Conservation (phyloP, 2,329 filamentous ascomycete species). For the Chaetothyriales sp. region DNA sequence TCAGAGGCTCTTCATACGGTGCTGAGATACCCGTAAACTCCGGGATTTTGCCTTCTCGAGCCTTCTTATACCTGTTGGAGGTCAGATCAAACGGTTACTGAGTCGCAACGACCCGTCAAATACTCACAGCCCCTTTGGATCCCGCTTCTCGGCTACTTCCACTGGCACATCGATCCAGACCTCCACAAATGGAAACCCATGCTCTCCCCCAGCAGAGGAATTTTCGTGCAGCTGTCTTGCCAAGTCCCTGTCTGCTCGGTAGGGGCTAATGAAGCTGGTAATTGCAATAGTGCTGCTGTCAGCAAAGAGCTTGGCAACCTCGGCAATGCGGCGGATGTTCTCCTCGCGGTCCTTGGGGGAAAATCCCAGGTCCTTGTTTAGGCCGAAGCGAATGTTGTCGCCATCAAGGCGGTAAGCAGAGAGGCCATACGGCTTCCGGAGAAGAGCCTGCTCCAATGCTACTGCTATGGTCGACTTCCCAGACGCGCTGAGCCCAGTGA, state of each 20-base stretch:
- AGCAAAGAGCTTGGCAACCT: conserved; percentile 94
- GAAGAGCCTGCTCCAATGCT: conserved; percentile 89
- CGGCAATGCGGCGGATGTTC: conserved; percentile 92
- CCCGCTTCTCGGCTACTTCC: conserved; percentile 82
- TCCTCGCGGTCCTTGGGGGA: conserved; percentile 85
- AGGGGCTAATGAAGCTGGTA: conserved; percentile 94
- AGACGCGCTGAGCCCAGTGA: conserved; percentile 88
- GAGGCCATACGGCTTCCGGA: conserved; percentile 56
- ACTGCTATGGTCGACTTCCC: conserved; percentile 96
- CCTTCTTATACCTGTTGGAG: conserved; percentile 64
- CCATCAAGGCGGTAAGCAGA: conserved; percentile 88
- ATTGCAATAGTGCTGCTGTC: conserved; percentile 78
- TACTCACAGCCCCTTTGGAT: conserved; percentile 68
- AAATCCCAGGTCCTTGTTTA: conserved; percentile 97
- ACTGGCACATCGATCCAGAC: conserved; percentile 86
- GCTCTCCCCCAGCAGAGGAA: conserved; percentile 42
- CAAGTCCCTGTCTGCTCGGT: conserved; percentile 69
- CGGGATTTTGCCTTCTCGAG: conserved; percentile 81
- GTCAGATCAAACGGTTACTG: neutral
- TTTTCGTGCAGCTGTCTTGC: conserved; percentile 68
- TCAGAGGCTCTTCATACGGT: conserved; percentile 80
- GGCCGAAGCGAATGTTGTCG: conserved; percentile 94
- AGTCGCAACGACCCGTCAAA: neutral
- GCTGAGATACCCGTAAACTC: conserved; percentile 94
- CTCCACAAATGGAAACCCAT: conserved; percentile 74